Evolutionary conservation across 768 basidiomycete species (phyloP), one percentile per base, ranked within the genome.

Genomic region (Boletus rubropictus): DNA sequence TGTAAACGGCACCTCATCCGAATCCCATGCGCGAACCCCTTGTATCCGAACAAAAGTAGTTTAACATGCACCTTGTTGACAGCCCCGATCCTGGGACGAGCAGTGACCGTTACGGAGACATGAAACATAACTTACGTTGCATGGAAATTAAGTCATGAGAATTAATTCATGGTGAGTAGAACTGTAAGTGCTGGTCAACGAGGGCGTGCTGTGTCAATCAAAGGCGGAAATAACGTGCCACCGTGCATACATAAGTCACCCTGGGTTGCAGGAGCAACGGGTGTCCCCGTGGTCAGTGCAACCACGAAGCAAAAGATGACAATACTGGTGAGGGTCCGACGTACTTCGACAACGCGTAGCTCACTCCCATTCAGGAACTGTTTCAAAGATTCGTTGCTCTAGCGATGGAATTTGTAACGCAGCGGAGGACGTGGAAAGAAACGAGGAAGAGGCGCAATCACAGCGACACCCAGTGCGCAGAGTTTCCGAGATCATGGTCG

Each of bases 401-500:
- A 28, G 58, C 56, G 14, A 51, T 58, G 50, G 49, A 51, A 27
- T 56, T 62, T 27, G 43, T 61, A 15, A 48, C 45, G 34, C 56
- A 61, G 12, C 56, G 56, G 31, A 54, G 25, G 25, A 42, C 28
- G 42, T 56, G 53, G 59, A 56, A 61, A 27, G 47, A 47, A 45
- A 39, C 11, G 18, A 34, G 44, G 6, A 49, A 56, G 34, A 39
- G 44, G 27, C 38, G 24, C 31, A 12, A 45, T 18, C 44, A 46
- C 42, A 32, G 32, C 32, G 49, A 65, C n/a, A 22, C 14, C 42
- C 58, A 56, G 18, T 53, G 49, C 7, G 32, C 48, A 15, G 58
- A 56, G 31, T 60, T 60, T 43, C 54, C 60, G 21, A 63, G 35
- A 43, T 51, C 62, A 34, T 63, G 63, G 55, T 56, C 62, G 20